Conservation (phyloP, 2,329 filamentous ascomycete species). For the Paecilomyces sp. region DNA sequence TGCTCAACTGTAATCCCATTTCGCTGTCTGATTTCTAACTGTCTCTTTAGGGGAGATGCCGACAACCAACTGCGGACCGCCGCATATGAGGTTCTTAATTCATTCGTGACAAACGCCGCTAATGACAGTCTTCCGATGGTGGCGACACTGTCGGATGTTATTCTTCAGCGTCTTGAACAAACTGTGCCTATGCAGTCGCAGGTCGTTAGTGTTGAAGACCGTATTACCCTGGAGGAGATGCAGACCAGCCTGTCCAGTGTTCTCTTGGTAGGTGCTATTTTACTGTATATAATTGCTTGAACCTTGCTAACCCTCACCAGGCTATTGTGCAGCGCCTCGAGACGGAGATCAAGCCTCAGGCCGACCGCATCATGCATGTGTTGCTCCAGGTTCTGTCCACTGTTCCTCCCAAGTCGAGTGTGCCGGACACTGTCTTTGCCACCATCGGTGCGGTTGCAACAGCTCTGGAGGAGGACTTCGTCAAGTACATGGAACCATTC, state of each 20-base stretch:
- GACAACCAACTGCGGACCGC: conserved; percentile 90
- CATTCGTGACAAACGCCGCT: conserved; percentile 86
- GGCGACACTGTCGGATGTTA: conserved; percentile 75
- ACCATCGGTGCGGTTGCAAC: conserved; percentile 87
- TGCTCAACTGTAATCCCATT: conserved; percentile 7
- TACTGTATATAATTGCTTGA: neutral
- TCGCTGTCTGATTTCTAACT: neutral
- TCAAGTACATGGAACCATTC: conserved; percentile 97
- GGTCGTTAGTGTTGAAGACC: conserved; percentile 94
- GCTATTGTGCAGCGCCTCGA: conserved; percentile 88
- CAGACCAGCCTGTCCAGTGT: conserved; percentile 93
- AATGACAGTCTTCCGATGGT: conserved; percentile 76
- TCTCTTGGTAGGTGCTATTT: conserved; percentile 50
- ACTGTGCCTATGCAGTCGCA: conserved; percentile 85
- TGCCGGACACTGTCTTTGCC: conserved; percentile 89
- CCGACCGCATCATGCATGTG: conserved; percentile 88
- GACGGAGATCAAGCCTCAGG: conserved; percentile 80
- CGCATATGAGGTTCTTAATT: conserved; percentile 92
- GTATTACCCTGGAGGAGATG: conserved; percentile 92
- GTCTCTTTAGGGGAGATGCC: conserved; percentile 50
- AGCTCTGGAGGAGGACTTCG: conserved; percentile 84
- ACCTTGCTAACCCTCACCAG: conserved; percentile 16
- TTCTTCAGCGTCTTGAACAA: conserved; percentile 84
- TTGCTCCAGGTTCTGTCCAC: conserved; percentile 73
- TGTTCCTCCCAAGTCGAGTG: conserved; percentile 77